A percentile compares a stretch with the other conserved stretches of the same genome.
phyloP scores from a whole-genome alignment of 805 yeast genomes.

The Cyberlindnera bimundalis region DNA sequence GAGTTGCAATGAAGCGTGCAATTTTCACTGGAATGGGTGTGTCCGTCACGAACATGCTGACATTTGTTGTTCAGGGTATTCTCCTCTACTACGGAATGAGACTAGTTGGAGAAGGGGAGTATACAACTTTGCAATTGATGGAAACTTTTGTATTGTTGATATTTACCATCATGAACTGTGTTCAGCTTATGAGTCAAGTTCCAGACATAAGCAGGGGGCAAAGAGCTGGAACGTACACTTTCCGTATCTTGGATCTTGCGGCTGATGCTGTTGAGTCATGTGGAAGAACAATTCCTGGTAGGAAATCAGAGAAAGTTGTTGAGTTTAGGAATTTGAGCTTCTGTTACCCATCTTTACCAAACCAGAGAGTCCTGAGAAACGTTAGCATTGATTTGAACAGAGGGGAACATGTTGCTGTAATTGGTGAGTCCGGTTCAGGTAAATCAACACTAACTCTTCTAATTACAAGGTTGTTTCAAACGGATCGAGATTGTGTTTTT shows the following conservation, averaged over 20 bases:
- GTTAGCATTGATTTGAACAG: conserved; percentile 40
- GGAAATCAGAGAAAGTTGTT: conserved; percentile 26
- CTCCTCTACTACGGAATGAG: conserved; percentile 77
- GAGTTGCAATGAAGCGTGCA: conserved; percentile 49
- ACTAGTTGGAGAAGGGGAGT: conserved; percentile 58
- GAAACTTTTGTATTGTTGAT: conserved; percentile 68
- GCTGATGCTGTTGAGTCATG: conserved; percentile 35
- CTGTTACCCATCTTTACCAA: conserved; percentile 39
- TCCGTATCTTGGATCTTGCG: conserved; percentile 36
- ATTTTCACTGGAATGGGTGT: conserved; percentile 63
- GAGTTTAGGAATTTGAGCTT: conserved; percentile 46
- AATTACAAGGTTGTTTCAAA: conserved; percentile 49
- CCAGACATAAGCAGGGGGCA: conserved; percentile 82
- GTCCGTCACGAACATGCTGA: conserved; percentile 51
- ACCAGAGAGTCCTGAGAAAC: conserved; percentile 35
- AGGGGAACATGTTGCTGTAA: conserved; percentile 59
- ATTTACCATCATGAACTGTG: conserved; percentile 67
- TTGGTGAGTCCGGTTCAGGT: conserved; percentile 90
- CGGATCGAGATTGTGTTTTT: conserved; percentile 36
- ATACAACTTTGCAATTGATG: conserved; percentile 55
- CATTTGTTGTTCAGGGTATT: conserved; percentile 63
- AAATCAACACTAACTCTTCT: conserved; percentile 73
- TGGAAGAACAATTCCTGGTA: conserved; percentile 34
- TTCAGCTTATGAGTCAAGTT: conserved; percentile 55
- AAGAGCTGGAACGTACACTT: conserved; percentile 58